Conservation (phyloP, 768 basidiomycete genomes). For the Rhizopogon vesiculosus region DNA sequence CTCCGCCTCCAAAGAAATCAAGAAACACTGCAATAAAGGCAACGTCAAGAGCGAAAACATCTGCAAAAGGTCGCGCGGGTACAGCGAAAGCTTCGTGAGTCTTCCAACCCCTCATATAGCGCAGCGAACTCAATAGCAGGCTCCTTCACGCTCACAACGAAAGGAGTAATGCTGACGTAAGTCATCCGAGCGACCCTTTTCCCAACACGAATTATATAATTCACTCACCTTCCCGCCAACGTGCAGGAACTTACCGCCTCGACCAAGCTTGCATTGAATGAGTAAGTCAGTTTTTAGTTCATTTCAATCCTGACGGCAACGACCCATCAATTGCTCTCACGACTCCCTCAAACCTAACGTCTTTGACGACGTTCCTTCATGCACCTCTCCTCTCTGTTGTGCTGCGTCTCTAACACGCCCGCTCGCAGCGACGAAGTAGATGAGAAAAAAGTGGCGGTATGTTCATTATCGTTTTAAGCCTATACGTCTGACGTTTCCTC, state of each 20-base stretch:
- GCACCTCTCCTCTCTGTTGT: slow-evolving; percentile 57
- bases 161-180: slow-evolving; percentile 30
- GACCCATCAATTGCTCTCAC: slow-evolving; percentile 6
- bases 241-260: slow-evolving; percentile 22
- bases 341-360: slow-evolving; percentile 1
- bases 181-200: slow-evolving; percentile 8
- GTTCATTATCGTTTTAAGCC: slow-evolving; percentile 17
- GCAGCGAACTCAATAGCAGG: not conserved
- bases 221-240: slow-evolving; percentile 6
- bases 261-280: slow-evolving; percentile 17
- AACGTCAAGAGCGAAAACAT: slow-evolving; percentile 6
- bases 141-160: slow-evolving; percentile 2
- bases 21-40: slow-evolving; percentile 26
- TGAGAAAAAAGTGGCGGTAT: slow-evolving; percentile 22
- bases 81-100: slow-evolving; percentile 10
- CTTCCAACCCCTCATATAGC: slow-evolving; percentile 1
- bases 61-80: slow-evolving; percentile 16
- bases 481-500: slow-evolving; percentile 1
- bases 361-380: slow-evolving; percentile 39
- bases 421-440: slow-evolving; percentile 46
- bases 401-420: slow-evolving; percentile 56
- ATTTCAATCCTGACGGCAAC: slow-evolving; percentile 10
- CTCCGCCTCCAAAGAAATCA: slow-evolving; percentile 37
- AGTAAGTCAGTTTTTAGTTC: slow-evolving; percentile 25
- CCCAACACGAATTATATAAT: slow-evolving; percentile 10